Evolutionary conservation across 192 early-diverging fungal species (phyloP).

Genomic region (Linnemannia hyalina): DNA sequence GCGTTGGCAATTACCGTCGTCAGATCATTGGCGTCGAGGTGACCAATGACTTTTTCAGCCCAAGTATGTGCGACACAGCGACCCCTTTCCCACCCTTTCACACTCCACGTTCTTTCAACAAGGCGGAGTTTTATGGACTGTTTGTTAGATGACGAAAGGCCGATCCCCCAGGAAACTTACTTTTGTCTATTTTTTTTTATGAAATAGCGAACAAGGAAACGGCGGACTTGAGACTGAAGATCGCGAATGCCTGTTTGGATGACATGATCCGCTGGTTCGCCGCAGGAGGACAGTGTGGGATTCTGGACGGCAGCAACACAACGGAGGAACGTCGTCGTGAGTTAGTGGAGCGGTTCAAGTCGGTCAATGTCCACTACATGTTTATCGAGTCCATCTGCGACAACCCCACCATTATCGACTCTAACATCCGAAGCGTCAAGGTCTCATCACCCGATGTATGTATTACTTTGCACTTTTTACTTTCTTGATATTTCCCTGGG

Average conservation of each 20-base stretch:
- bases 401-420: constrained; percentile 73
- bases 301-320: constrained; percentile 82
- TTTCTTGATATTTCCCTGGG: neutral
- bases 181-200: neutral
- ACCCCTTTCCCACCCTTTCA: neutral
- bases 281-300: constrained; percentile 78
- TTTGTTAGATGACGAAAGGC: neutral
- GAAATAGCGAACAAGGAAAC: constrained; percentile 60
- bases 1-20: constrained; percentile 97
- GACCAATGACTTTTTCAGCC: constrained; percentile 85
- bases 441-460: constrained; percentile 80
- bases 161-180: neutral
- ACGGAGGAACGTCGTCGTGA: constrained; percentile 72
- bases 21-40: constrained; percentile 70
- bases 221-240: constrained; percentile 58
- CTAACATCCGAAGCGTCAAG: constrained; percentile 87
- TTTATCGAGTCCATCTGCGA: constrained; percentile 69
- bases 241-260: constrained; percentile 75
- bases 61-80: constrained; percentile 56
- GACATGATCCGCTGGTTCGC: constrained; percentile 81
- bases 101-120: neutral
- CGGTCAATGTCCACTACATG: constrained; percentile 65
- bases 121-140: neutral
- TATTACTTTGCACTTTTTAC: constrained; percentile 4
- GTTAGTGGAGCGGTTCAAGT: constrained; percentile 67